Evolutionary conservation across 1,284 basidiomycete species (phyloP), one percentile per base, ranked within the genome.

Genomic region (Leccinum pachyderme): DNA sequence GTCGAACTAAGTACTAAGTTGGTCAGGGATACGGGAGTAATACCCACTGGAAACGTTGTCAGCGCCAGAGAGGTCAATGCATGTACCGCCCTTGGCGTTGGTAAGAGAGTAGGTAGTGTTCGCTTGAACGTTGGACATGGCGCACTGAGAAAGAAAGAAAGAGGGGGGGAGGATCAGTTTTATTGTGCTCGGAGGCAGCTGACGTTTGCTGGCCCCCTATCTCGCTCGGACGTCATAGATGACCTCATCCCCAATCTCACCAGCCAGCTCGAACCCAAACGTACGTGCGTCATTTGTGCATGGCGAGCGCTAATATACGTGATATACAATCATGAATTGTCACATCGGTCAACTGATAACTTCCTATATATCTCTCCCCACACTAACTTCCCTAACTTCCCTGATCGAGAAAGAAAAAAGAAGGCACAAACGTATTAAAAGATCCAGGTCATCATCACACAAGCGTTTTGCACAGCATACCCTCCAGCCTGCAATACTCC

Each of bases 401-500:
- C n/a, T 32, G 8, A 37, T 41, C 2, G 33, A 58, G 35, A 57
- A 15, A 39, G 12, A 35, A 9, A 5, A 37, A 37, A 37, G 33
- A 29, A 33, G n/a, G 15, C 18, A 39, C 5, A 39, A 9, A 3
- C 18, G 18, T 39, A 39, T 39, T 11, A 22, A 22, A 37, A 35
- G 24, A 43, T 32, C 43, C 31, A n/a, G 43, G 7, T 25, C 24
- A 15, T 15, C 12, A 29, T 74, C 65, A 81, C n/a, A 82, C 81
- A 50, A 82, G 72, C 13, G 74, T 75, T 70, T 88, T 89, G 62
- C 86, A 79, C 46, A 91, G 70, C 80, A 91, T 82, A 11, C 81
- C 79, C 71, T 91, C 89, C 61, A 92, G 72, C 47, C 89, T 74
- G 71, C 81, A 85, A 68, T 82, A 91, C 72, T 92, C 89, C 13